Percentiles rank a stretch among this genome's conserved stretches.
Evolutionary conservation across 257 asterid species (phyloP).

Genomic region (Fraxinus pennsylvanica): DNA sequence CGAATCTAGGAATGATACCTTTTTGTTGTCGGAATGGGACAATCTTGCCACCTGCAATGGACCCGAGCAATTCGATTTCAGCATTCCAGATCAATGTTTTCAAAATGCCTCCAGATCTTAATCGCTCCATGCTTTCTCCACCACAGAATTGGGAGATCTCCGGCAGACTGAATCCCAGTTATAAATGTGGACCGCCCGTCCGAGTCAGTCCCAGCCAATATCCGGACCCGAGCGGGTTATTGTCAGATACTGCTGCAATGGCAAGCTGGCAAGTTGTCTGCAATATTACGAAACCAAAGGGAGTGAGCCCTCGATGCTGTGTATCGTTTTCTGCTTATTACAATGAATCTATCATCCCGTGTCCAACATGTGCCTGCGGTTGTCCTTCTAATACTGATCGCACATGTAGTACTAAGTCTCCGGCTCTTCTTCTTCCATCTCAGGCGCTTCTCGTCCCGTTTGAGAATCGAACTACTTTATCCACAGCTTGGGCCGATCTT

Average conservation of each 20-base stretch:
- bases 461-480: slow-evolving; percentile 57
- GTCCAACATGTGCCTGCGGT: slow-evolving; percentile 88
- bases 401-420: slow-evolving; percentile 54
- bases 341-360: slow-evolving; percentile 85
- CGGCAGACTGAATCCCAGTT: slow-evolving; percentile 80
- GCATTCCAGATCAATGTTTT: slow-evolving; percentile 77
- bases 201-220: slow-evolving; percentile 72
- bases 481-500: slow-evolving; percentile 77
- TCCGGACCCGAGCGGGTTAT: slow-evolving; percentile 63
- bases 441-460: slow-evolving; percentile 78
- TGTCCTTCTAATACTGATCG: slow-evolving; percentile 44
- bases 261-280: slow-evolving; percentile 97
- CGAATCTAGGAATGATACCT: slow-evolving; percentile 71
- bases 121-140: slow-evolving; percentile 71
- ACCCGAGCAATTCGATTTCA: slow-evolving; percentile 76
- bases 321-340: slow-evolving; percentile 90
- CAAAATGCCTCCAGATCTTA: slow-evolving; percentile 86
- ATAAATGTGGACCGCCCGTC: slow-evolving; percentile 78
- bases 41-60: slow-evolving; percentile 84
- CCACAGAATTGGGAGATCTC: slow-evolving; percentile 80
- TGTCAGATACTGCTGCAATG: slow-evolving; percentile 51
- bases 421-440: slow-evolving; percentile 79
- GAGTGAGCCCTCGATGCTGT: slow-evolving; percentile 74
- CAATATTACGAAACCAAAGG: slow-evolving; percentile 69
- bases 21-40: slow-evolving; percentile 91